Conservation (phyloP, 164 flowering plant genomes). For the Kalanchoe fedtschenkoi region DNA sequence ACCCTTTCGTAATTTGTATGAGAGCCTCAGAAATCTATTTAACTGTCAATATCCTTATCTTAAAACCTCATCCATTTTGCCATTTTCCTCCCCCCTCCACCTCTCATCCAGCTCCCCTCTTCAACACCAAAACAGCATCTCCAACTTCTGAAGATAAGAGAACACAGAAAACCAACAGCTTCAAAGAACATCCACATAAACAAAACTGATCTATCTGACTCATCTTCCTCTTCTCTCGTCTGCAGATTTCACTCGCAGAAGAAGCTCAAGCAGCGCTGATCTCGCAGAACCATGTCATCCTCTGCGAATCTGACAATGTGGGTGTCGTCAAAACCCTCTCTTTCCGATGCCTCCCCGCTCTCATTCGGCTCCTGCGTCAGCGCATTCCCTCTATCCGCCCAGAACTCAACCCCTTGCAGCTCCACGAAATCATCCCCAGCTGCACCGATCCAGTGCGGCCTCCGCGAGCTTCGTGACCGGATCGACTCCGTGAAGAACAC, state of each 20-base stretch:
- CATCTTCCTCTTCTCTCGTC: conserved; percentile 4
- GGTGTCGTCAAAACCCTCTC: conserved; percentile 28
- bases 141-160: conserved; percentile 12
- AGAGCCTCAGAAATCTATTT: neutral
- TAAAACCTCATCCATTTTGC: conserved; percentile 23
- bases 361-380: conserved; percentile 24
- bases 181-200: too few relatives aligned
- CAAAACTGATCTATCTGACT: neutral
- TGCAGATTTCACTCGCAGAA: neutral
- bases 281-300: conserved; percentile 16
- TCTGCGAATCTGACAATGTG: conserved; percentile 29
- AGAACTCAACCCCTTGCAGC: conserved; percentile 14
- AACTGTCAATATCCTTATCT: conserved; percentile 7
- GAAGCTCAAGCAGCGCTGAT: neutral
- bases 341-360: conserved; percentile 22
- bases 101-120: conserved; percentile 14
- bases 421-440: conserved; percentile 22
- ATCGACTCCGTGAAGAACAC: conserved; percentile 65
- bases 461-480: conserved; percentile 55
- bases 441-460: conserved; percentile 30
- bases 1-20: neutral
- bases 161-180: neutral
- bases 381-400: conserved; percentile 30
- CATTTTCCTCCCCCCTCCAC: conserved; percentile 22
- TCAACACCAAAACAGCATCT: conserved; percentile 14